Conservation (phyloP, 805 yeast genomes). For the Monosporozyma aquatica region DNA sequence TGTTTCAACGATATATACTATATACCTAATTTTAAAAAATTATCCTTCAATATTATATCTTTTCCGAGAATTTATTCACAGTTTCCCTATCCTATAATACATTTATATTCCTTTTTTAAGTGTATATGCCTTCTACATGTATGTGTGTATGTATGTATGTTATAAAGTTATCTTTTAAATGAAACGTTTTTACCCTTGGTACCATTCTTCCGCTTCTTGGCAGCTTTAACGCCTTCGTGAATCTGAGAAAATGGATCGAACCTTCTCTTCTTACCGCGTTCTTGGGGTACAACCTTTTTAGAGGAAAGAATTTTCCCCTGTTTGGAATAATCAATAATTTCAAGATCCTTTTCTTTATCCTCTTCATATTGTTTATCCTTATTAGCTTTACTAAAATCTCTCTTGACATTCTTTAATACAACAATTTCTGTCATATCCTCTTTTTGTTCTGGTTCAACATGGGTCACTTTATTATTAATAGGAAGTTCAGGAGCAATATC, state of each 20-base stretch:
- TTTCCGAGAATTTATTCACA: too few relatives aligned
- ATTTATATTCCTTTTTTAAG: background rate
- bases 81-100: background rate
- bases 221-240: slow-evolving; percentile 44
- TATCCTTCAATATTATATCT: too few relatives aligned
- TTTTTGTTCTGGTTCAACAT: slow-evolving; percentile 3
- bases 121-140: too few relatives aligned
- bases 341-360: slow-evolving; percentile 9
- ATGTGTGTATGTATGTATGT: background rate
- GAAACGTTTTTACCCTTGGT: slow-evolving; percentile 25
- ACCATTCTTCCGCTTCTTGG: slow-evolving; percentile 33
- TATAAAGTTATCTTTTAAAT: slow-evolving; percentile 14
- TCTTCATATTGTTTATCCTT: slow-evolving; percentile 2
- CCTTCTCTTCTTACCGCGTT: slow-evolving; percentile 32
- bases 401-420: slow-evolving; percentile 30
- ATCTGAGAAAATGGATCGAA: slow-evolving; percentile 53
- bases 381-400: slow-evolving; percentile 7
- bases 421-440: slow-evolving; percentile 34
- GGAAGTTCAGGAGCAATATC: background rate
- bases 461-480: background rate
- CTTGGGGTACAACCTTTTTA: slow-evolving; percentile 9
- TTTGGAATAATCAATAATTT: slow-evolving; percentile 37
- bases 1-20: background rate
- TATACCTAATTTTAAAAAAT: background rate
- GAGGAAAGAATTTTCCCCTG: slow-evolving; percentile 35